Evolutionary conservation across 208 protist species (phyloP).

Genomic region (Acanthamoeba lenticulata): DNA sequence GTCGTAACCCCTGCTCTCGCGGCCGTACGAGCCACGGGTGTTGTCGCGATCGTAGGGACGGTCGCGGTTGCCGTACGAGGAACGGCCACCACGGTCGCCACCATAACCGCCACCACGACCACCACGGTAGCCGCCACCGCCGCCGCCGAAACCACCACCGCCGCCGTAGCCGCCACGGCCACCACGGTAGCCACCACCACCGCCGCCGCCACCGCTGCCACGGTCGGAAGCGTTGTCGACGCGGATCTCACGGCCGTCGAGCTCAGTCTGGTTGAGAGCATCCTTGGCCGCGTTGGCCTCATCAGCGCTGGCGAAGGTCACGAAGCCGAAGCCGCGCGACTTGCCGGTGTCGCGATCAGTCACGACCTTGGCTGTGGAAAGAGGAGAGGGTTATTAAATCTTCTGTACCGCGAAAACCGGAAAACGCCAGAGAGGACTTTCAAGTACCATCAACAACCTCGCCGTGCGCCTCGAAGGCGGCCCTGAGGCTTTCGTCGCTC

Average conservation of each 20-base stretch:
- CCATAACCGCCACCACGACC: background rate
- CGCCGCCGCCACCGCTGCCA: background rate
- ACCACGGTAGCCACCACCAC: slow-evolving; percentile 26
- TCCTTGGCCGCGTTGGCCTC: slow-evolving; percentile 86
- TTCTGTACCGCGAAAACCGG: background rate
- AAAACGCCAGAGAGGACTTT: background rate
- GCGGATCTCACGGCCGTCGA: slow-evolving; percentile 46
- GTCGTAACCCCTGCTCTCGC: background rate
- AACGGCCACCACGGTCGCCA: background rate
- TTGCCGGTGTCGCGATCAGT: slow-evolving; percentile 80
- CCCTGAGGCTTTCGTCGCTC: slow-evolving; percentile 1
- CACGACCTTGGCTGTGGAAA: slow-evolving; percentile 82
- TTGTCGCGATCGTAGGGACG: slow-evolving; percentile 26
- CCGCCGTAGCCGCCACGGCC: background rate
- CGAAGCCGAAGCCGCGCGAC: slow-evolving; percentile 89
- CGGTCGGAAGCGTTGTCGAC: slow-evolving; percentile 33
- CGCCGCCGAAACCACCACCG: background rate
- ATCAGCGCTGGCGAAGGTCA: slow-evolving; percentile 85
- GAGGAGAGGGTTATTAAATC: background rate
- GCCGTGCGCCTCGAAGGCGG: slow-evolving; percentile 26
- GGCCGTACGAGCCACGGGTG: background rate
- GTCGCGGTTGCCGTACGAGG: slow-evolving; percentile 24
- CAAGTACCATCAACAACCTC: slow-evolving; percentile 38
- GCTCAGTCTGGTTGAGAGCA: slow-evolving; percentile 66
- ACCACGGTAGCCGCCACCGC: background rate